Base-by-base conservation (phyloP, 2,329 filamentous ascomycete species). In the Aspergillus glaucus region DNA sequence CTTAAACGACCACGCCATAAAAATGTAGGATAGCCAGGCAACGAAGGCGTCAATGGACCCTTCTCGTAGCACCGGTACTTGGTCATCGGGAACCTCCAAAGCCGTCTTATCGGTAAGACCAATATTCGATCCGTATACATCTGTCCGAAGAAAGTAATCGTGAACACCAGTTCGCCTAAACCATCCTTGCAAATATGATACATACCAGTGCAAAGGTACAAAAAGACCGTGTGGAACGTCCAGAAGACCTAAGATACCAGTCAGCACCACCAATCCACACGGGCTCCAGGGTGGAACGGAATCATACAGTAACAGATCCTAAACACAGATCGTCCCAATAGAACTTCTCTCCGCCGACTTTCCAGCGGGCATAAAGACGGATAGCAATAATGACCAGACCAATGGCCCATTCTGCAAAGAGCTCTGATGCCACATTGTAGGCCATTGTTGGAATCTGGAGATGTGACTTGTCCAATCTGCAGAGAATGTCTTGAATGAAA, bases 351-450 rank as follows among this genome's bases (percentile, higher is more conserved):
- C 50, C 51, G 1, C 49, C 51, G 21, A 54, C 45, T 8, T 36
- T 49, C 43, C 52, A 57, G 36, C 57, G 53, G 3, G 55, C 46
- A 43, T 55, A 58, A 10, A 58, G 36, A 15, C 57, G 57, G 21
- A 56, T 30, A 22, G 37, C 50, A 37, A 51, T 46, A 14, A 60
- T 22, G 4, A 56, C 22, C 14, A 55, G 30, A 1, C 55, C 55
- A 30, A 57, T 50, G 12, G 51, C 53, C 49, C 51, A 55, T 41
- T 57, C 53, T 9, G 49, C 49, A 24, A 55, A 57, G 32, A 57
- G 50, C 46, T 57, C 55, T n/a, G 54, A 51, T 12, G 53, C 39
- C 4, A 53, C 34, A 46, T 52, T 57, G 45, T 55, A 57, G 14
- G 28, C 43, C 53, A 55, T 55, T 17, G 5, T 15, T 17, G 34